A percentile compares a stretch with the other conserved stretches of the same genome.
Evolutionary conservation across 208 protist genomes (phyloP).

Genomic region (Trypanosoma brucei): DNA sequence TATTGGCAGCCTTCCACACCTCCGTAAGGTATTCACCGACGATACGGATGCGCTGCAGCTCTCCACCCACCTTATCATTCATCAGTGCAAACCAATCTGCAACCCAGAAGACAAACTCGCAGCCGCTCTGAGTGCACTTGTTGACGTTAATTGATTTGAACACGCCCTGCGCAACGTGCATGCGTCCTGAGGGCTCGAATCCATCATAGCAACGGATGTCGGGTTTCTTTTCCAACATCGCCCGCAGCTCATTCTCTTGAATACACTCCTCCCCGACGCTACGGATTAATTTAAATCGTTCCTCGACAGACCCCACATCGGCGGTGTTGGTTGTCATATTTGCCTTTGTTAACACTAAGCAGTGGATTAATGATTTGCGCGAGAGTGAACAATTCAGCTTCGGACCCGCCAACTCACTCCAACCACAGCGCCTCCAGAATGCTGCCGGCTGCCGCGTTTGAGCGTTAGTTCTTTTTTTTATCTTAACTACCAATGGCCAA

Average conservation of each 20-base stretch:
- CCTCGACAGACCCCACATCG: conserved; percentile 26
- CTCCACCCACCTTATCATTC: conserved; percentile 99
- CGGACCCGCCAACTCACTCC: not conserved
- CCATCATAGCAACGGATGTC: conserved; percentile 97
- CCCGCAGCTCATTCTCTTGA: conserved; percentile 88
- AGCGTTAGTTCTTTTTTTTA: not conserved
- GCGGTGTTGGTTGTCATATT: conserved; percentile 1
- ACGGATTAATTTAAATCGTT: conserved; percentile 79
- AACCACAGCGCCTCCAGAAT: conserved; percentile 14
- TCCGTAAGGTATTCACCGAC: conserved; percentile 98
- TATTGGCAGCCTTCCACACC: conserved; percentile 98
- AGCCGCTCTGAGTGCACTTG: conserved; percentile 94
- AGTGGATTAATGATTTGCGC: conserved; percentile 6
- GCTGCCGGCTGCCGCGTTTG: conserved; percentile 16
- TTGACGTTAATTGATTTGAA: conserved; percentile 99
- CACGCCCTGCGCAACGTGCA: conserved; percentile 99
- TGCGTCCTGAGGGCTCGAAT: conserved; percentile 99
- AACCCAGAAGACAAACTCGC: conserved; percentile 98
- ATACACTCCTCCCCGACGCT: conserved; percentile 97
- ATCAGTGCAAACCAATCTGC: conserved; percentile 99
- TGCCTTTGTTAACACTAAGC: conserved; percentile 1
- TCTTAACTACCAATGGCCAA: no score
- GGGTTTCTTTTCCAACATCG: conserved; percentile 91
- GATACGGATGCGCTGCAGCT: conserved; percentile 96
- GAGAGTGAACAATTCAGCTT: not conserved